Conservation (phyloP, 2,329 filamentous ascomycete species). For the Neonectria neomacrospora region DNA sequence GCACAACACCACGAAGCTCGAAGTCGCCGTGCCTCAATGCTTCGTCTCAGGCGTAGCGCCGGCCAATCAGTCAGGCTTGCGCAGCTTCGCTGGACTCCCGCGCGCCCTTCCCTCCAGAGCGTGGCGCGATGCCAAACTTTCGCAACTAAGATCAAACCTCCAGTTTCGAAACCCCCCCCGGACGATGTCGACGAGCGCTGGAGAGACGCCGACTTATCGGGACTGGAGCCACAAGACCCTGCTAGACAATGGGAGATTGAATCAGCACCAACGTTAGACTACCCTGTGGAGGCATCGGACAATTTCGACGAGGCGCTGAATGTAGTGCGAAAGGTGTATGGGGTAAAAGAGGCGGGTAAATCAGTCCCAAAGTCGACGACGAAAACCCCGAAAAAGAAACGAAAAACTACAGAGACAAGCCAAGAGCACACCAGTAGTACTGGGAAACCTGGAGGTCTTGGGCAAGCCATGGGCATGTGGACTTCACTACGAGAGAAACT, state of each 20-base stretch:
- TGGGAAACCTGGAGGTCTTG: not conserved
- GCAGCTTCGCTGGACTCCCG: conserved; percentile 18
- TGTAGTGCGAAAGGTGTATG: conserved; percentile 42
- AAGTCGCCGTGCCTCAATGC: conserved; percentile 40
- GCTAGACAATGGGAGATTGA: not conserved
- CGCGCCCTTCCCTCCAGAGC: conserved; percentile 4
- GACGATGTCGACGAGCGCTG: conserved; percentile 2
- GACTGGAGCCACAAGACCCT: not conserved
- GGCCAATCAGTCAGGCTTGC: conserved; percentile 32
- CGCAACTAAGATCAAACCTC: conserved; percentile 1
- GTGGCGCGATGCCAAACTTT: conserved; percentile 9
- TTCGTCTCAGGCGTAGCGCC: conserved; percentile 41
- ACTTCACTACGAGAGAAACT: conserved; percentile 46
- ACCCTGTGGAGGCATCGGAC: conserved; percentile 8
- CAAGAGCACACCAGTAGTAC: not conserved
- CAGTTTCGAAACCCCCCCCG: not conserved
- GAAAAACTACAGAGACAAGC: not conserved
- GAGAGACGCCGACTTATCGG: not conserved
- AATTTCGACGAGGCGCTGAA: conserved; percentile 37
- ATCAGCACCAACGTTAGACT: not conserved
- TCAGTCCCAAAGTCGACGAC: conserved; percentile 8
- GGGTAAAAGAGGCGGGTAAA: conserved; percentile 25
- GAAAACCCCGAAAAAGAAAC: conserved; percentile 17
- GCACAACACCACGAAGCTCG: conserved; percentile 14
- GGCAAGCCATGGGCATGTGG: conserved; percentile 38